A percentile compares a stretch with the other conserved stretches of the same genome.
Conservation (phyloP, 768 basidiomycete species). For the Mycena rosella region DNA sequence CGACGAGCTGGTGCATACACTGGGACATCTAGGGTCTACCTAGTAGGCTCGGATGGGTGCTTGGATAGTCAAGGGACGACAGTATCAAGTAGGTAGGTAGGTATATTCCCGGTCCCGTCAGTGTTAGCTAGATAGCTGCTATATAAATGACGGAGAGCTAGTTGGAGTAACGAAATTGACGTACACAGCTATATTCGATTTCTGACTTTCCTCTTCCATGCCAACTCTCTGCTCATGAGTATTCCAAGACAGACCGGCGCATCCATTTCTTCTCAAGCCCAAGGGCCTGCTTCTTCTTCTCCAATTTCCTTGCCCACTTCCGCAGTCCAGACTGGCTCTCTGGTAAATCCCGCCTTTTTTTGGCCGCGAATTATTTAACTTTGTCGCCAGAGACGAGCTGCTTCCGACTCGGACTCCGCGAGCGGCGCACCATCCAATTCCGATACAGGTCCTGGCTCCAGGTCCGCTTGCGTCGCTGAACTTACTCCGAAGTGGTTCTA, state of each 20-base stretch:
- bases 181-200: not conserved
- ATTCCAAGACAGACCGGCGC: conserved; percentile 13
- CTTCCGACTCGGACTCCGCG: not conserved
- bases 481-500: not conserved
- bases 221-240: conserved; percentile 14
- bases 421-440: not conserved
- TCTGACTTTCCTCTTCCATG: not conserved
- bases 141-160: too few relatives aligned
- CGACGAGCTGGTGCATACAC: too few relatives aligned
- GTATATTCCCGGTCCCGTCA: too few relatives aligned
- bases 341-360: conserved; percentile 12
- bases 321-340: conserved; percentile 2
- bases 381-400: conserved; percentile 1
- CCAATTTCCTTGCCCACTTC: not conserved
- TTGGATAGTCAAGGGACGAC: too few relatives aligned
- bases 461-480: not conserved
- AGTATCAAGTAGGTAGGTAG: too few relatives aligned
- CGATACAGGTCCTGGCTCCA: not conserved
- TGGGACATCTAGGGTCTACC: too few relatives aligned
- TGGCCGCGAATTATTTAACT: not conserved
- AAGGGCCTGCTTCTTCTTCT: not conserved
- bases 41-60: too few relatives aligned
- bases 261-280: not conserved
- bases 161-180: too few relatives aligned
- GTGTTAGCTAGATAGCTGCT: too few relatives aligned